A percentile compares a stretch with the other conserved stretches of the same genome.
Conservation (phyloP, 1,284 basidiomycete species). For the Naganishia sp. region DNA sequence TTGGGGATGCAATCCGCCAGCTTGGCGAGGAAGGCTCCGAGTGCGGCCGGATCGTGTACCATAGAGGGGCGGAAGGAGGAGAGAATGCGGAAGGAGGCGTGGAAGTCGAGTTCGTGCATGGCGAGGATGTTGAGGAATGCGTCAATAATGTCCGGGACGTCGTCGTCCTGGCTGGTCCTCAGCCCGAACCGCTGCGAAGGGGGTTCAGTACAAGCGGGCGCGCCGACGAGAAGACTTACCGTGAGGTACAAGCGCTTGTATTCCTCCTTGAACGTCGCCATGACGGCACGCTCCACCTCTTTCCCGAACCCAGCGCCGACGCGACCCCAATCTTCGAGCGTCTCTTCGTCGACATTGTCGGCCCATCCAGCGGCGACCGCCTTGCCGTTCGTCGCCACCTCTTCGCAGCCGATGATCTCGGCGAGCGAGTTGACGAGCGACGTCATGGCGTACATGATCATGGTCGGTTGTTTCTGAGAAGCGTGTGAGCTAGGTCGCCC, state of each 20-base stretch:
- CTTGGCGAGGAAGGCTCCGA: conserved; percentile 58
- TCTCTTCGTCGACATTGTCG: conserved; percentile 58
- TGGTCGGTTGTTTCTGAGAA: conserved; percentile 53
- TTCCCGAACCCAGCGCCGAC: conserved; percentile 66
- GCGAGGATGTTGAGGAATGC: conserved; percentile 72
- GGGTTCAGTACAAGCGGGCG: background rate
- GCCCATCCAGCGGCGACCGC: conserved; percentile 68
- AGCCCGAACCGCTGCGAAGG: conserved; percentile 71
- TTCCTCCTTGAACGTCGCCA: conserved; percentile 61
- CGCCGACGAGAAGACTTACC: conserved; percentile 52
- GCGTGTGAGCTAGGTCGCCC: conserved; percentile 29
- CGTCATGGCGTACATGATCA: conserved; percentile 69
- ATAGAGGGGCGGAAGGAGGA: conserved; percentile 64
- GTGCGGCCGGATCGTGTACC: conserved; percentile 34
- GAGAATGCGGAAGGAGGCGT: conserved; percentile 73
- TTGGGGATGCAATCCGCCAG: conserved; percentile 56
- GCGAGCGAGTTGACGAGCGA: conserved; percentile 72
- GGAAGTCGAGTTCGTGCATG: conserved; percentile 74
- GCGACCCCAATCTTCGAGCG: conserved; percentile 66
- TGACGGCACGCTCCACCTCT: conserved; percentile 59
- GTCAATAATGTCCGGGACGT: conserved; percentile 64
- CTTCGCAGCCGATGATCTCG: conserved; percentile 82
- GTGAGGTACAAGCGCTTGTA: conserved; percentile 69
- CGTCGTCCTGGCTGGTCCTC: conserved; percentile 58
- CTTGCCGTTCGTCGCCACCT: conserved; percentile 59